Percentiles rank a stretch among this genome's conserved stretches.
Evolutionary conservation across 768 basidiomycete species (phyloP).

Genomic region (Hypsizygus marmoreus): DNA sequence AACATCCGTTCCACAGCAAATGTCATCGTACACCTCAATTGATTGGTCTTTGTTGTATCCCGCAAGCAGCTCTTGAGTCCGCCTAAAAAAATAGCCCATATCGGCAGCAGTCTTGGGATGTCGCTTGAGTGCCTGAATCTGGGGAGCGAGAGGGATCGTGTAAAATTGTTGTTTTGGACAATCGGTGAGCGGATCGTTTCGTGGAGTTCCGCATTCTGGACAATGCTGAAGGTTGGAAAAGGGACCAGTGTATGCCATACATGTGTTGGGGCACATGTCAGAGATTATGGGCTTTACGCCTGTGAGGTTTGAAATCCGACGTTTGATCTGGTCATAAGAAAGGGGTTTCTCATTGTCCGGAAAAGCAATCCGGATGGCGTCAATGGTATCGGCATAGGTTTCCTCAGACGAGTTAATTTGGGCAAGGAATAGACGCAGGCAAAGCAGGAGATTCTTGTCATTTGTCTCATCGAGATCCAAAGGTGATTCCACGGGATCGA

Average conservation of each 20-base stretch:
- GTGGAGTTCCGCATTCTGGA: not conserved
- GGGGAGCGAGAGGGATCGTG: constrained; percentile 24
- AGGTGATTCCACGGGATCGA: not conserved
- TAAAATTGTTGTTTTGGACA: constrained; percentile 13
- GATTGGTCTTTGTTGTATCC: too few species aligned
- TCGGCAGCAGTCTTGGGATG: constrained; percentile 6
- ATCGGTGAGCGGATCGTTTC: constrained; percentile 2
- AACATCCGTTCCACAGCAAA: constrained; percentile 11
- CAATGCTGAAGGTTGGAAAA: constrained; percentile 17
- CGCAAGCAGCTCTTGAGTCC: not conserved
- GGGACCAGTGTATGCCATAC: constrained; percentile 24
- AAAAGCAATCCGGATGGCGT: constrained; percentile 1
- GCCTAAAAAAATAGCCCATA: constrained; percentile 6
- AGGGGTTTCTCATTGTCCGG: constrained; percentile 6
- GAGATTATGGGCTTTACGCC: constrained; percentile 15
- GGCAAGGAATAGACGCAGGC: constrained; percentile 8
- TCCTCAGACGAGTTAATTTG: constrained; percentile 6
- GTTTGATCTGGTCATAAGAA: constrained; percentile 8
- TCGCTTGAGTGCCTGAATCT: constrained; percentile 24
- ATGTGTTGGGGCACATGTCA: constrained; percentile 28
- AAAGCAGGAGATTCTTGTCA: constrained; percentile 7
- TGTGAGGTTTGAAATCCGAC: constrained; percentile 11
- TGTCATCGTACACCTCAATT: constrained; percentile 12
- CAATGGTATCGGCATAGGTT: constrained; percentile 3
- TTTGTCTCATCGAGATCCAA: not conserved